Conservation (phyloP, 768 basidiomycete genomes). For the Pluteus cervinus region DNA sequence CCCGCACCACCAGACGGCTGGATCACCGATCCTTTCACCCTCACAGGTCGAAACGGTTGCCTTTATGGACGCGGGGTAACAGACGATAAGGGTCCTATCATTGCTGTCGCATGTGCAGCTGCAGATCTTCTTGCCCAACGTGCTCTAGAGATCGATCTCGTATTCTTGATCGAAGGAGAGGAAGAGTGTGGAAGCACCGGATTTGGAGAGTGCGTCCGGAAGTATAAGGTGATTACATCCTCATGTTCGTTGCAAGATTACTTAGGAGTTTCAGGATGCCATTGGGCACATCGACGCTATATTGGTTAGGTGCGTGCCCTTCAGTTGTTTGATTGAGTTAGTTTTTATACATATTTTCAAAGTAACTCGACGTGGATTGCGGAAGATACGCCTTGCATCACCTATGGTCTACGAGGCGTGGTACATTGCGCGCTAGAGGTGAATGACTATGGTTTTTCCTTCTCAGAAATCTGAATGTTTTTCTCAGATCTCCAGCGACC, state of each 20-base stretch:
- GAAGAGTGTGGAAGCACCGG: conserved; percentile 93
- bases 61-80: conserved; percentile 88
- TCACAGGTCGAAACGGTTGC: conserved; percentile 83
- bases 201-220: conserved; percentile 70
- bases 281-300: conserved; percentile 90
- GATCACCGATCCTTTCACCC: conserved; percentile 77
- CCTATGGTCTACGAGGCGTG: conserved; percentile 92
- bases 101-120: conserved; percentile 87
- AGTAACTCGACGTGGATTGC: conserved; percentile 98
- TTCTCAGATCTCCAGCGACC: conserved; percentile 57
- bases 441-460: conserved; percentile 4
- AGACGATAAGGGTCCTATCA: conserved; percentile 94
- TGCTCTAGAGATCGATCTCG: conserved; percentile 77
- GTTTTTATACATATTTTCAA: neutral
- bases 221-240: conserved; percentile 53
- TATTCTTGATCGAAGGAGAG: conserved; percentile 93
- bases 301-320: conserved; percentile 58
- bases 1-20: conserved; percentile 70
- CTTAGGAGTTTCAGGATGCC: conserved; percentile 40
- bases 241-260: conserved; percentile 2
- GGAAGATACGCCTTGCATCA: conserved; percentile 87
- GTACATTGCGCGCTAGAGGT: conserved; percentile 82
- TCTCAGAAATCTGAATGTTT: neutral
- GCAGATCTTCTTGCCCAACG: conserved; percentile 70
- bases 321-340: neutral